These are phyloP conservation scores for Casaregolazyma suthepensis DNA, from an alignment of 1,139 yeast species.

Conservation along the genomic window DNA sequence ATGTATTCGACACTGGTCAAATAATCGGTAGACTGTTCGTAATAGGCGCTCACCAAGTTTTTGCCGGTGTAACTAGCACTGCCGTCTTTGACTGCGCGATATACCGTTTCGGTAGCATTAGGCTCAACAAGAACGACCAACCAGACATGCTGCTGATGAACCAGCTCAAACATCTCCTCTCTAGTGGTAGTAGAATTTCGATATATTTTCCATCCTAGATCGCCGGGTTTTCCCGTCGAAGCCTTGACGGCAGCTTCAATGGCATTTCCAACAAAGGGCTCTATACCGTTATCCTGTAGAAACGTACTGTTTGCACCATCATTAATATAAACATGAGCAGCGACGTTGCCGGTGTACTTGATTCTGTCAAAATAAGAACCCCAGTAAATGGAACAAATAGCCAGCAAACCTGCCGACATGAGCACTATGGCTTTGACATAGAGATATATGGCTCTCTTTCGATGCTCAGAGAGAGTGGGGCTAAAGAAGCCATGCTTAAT, in stretches of 20 bases:
- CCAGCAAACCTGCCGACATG: conserved; percentile 15
- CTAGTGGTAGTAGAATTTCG: conserved; percentile 16
- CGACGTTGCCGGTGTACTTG: conserved; percentile 37
- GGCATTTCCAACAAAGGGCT: conserved; percentile 36
- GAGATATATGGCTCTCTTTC: conserved; percentile 2
- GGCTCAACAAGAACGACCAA: conserved; percentile 20
- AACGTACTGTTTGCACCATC: conserved; percentile 32
- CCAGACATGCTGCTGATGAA: conserved; percentile 22
- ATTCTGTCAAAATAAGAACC: conserved; percentile 47
- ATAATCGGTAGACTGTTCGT: conserved; percentile 52
- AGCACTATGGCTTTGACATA: conserved; percentile 3
- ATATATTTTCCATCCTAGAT: conserved; percentile 27
- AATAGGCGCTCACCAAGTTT: conserved; percentile 36
- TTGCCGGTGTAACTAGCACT: conserved; percentile 12
- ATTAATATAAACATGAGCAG: conserved; percentile 43
- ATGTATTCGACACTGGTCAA: conserved; percentile 40
- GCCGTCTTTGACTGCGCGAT: conserved; percentile 15
- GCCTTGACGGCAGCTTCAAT: conserved; percentile 26
- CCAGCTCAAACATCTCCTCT: conserved; percentile 14
- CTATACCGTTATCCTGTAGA: conserved; percentile 20
- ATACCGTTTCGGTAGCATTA: conserved; percentile 22
- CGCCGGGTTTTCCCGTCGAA: conserved; percentile 23
- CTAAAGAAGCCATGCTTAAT: conserved; percentile 3
- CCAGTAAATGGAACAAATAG: conserved; percentile 52
- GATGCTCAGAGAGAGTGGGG: background rate